Percentiles rank a stretch among this genome's conserved stretches.
Conservation (phyloP, 2,329 filamentous ascomycete genomes). For the Thermoascus crustaceus region DNA sequence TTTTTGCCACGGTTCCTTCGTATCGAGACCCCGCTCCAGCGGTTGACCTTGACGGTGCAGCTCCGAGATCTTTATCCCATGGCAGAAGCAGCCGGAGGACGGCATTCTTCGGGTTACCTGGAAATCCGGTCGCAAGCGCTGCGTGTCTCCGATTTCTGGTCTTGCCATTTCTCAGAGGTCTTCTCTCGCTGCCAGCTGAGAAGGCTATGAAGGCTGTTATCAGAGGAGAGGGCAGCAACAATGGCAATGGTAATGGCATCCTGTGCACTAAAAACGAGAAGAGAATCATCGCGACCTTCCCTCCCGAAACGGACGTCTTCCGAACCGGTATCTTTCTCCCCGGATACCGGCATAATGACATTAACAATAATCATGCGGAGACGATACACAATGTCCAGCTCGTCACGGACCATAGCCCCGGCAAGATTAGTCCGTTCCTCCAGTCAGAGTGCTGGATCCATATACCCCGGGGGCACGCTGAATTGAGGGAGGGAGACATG, state of each 20-base stretch:
- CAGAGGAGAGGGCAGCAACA: not conserved
- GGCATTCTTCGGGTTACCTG: constrained; percentile 21
- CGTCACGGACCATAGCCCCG: constrained; percentile 14
- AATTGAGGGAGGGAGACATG: constrained; percentile 9
- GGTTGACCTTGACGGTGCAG: not conserved
- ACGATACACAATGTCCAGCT: constrained; percentile 9
- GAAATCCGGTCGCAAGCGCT: constrained; percentile 20
- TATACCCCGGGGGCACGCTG: constrained; percentile 10
- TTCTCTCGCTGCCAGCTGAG: constrained; percentile 10
- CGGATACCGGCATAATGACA: not conserved
- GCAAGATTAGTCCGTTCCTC: constrained; percentile 17
- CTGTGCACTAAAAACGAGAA: not conserved
- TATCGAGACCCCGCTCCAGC: no score
- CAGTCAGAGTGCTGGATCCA: constrained; percentile 19
- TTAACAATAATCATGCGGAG: no score
- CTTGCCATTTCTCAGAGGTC: constrained; percentile 14
- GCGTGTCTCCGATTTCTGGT: constrained; percentile 22
- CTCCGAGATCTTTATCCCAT: not conserved
- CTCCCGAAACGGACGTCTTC: constrained; percentile 7
- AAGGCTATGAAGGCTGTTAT: not conserved
- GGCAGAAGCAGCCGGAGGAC: constrained; percentile 1
- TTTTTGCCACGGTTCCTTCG: constrained; percentile 17
- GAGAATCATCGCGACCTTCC: constrained; percentile 1
- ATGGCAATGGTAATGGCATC: not conserved
- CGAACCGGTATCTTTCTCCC: constrained; percentile 6